Percentiles rank a stretch among this genome's conserved stretches.
Conservation (phyloP, 2,329 filamentous ascomycete genomes). For the Fusarium luffae region DNA sequence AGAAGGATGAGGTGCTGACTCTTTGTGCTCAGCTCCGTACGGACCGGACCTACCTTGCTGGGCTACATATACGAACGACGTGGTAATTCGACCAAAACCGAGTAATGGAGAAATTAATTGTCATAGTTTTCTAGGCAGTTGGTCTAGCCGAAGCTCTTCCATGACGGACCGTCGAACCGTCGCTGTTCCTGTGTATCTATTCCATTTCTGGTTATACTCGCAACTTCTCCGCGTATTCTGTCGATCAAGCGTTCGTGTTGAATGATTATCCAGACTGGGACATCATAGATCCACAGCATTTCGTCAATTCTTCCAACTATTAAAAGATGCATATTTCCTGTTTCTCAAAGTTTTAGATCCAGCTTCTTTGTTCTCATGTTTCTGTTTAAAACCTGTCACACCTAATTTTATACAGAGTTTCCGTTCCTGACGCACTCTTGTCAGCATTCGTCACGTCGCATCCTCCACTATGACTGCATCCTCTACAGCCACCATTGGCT, state of each 20-base stretch:
- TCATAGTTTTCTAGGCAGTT: background rate
- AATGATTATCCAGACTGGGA: background rate
- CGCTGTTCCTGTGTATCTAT: background rate
- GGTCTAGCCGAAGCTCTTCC: slow-evolving; percentile 18
- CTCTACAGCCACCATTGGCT: slow-evolving; percentile 36
- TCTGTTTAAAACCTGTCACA: background rate
- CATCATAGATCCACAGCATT: slow-evolving; percentile 4
- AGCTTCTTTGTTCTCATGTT: background rate
- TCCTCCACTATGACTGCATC: slow-evolving; percentile 23
- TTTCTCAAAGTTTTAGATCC: background rate
- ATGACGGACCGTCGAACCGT: slow-evolving; percentile 12
- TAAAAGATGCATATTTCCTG: background rate
- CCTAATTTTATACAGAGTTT: slow-evolving; percentile 7
- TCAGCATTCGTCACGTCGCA: slow-evolving; percentile 17
- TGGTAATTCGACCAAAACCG: background rate
- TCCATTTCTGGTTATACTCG: slow-evolving; percentile 18
- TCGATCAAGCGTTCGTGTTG: background rate
- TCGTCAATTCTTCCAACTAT: background rate
- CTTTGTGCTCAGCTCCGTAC: background rate
- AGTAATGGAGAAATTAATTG: background rate
- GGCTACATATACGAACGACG: background rate
- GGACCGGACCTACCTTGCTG: background rate
- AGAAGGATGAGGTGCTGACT: slow-evolving; percentile 1
- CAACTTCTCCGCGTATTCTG: background rate
- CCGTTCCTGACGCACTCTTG: slow-evolving; percentile 3